Percentiles rank a stretch among this genome's conserved stretches.
phyloP scores from a whole-genome alignment of 1,284 basidiomycete species.

The Ceratobasidium papillatum region DNA sequence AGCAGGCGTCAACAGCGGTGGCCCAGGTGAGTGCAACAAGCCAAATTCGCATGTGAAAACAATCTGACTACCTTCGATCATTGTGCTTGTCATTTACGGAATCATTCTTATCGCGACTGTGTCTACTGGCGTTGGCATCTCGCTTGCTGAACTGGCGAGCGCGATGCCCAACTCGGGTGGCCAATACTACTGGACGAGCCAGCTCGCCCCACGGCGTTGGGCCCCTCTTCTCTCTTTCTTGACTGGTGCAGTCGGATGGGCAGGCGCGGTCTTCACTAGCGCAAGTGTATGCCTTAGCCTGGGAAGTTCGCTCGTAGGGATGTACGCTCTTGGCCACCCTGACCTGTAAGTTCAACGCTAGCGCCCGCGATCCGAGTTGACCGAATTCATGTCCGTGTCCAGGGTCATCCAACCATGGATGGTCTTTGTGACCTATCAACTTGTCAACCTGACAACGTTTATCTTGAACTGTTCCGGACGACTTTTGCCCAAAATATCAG shows the following conservation, averaged over 20 bases:
- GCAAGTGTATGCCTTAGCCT: conserved; percentile 32
- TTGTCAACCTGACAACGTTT: conserved; percentile 11
- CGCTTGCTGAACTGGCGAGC: conserved; percentile 39
- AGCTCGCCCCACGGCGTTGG: conserved; percentile 24
- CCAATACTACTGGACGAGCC: conserved; percentile 35
- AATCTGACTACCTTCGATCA: background rate
- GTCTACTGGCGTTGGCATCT: conserved; percentile 28
- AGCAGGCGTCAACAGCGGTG: conserved; percentile 9
- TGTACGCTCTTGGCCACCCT: conserved; percentile 34
- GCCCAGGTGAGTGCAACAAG: conserved; percentile 12
- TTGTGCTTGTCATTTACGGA: conserved; percentile 36
- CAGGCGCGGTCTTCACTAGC: conserved; percentile 23
- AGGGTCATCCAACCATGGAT: conserved; percentile 37
- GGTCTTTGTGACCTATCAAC: conserved; percentile 29
- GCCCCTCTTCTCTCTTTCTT: conserved; percentile 31
- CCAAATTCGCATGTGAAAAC: background rate
- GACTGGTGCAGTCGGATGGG: conserved; percentile 15
- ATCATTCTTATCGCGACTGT: conserved; percentile 20
- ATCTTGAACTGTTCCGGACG: conserved; percentile 12
- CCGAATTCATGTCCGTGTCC: background rate
- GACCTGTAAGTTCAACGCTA: conserved; percentile 19
- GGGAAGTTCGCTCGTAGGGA: conserved; percentile 24
- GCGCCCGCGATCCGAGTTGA: conserved; percentile 2
- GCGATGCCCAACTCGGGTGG: conserved; percentile 42
- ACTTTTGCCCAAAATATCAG: conserved; percentile 19